These are phyloP conservation scores for Solanum virginianum DNA, from an alignment of 257 asterid genomes.

Conservation along the genomic window DNA sequence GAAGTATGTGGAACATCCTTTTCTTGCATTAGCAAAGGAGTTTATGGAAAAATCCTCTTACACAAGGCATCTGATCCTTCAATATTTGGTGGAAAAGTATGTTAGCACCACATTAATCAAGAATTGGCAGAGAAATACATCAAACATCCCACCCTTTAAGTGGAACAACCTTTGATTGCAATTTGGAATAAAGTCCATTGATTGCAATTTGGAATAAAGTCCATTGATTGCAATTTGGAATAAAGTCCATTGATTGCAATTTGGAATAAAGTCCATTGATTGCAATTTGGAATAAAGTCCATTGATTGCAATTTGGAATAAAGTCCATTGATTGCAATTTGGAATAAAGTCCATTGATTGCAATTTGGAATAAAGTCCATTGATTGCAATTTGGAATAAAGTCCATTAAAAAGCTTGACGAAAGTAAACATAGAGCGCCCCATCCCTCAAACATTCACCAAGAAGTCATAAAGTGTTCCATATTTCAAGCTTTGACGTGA, in stretches of 20 bases:
- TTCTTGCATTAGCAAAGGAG: not conserved
- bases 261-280: not conserved
- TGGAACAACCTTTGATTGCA: not conserved
- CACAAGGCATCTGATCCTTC: not conserved
- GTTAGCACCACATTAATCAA: not conserved
- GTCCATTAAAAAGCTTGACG: not conserved
- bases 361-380: not conserved
- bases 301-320: not conserved
- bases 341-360: not conserved
- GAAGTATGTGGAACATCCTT: not conserved
- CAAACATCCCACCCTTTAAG: not conserved
- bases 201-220: not conserved
- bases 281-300: not conserved
- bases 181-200: not conserved
- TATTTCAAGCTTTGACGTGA: not conserved
- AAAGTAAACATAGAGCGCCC: not conserved
- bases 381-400: not conserved
- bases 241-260: not conserved
- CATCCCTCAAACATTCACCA: not conserved
- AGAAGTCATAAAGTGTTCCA: not conserved
- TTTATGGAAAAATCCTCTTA: not conserved
- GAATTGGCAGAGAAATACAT: not conserved
- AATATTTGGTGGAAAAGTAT: not conserved
- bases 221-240: not conserved
- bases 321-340: not conserved